Evolutionary conservation across 768 basidiomycete species (phyloP).

Genomic region (Aureoboletus auriporus): DNA sequence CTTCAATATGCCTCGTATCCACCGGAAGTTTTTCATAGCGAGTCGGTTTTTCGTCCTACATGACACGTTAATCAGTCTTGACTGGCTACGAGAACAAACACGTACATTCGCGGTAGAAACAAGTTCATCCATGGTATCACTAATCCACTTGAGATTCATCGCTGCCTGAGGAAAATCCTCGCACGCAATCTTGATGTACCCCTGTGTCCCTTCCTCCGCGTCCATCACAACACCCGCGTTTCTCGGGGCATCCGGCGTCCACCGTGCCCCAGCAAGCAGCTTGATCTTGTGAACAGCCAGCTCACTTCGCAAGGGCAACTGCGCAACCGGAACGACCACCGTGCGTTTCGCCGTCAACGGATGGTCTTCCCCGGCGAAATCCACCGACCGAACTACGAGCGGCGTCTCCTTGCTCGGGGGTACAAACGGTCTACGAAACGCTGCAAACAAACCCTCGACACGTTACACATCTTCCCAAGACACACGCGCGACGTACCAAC

Average conservation of each 20-base stretch:
- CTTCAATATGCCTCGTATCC: slow-evolving; percentile 77
- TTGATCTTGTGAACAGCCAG: slow-evolving; percentile 79
- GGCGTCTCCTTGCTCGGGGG: slow-evolving; percentile 59
- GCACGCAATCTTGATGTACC: slow-evolving; percentile 87
- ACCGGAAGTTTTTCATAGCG: slow-evolving; percentile 64
- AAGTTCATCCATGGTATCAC: slow-evolving; percentile 77
- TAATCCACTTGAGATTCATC: slow-evolving; percentile 95
- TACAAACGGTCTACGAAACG: slow-evolving; percentile 75
- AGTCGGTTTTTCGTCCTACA: slow-evolving; percentile 33
- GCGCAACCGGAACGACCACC: slow-evolving; percentile 70
- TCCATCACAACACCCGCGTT: slow-evolving; percentile 55
- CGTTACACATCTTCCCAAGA: slow-evolving; percentile 1
- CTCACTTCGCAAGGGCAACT: slow-evolving; percentile 62
- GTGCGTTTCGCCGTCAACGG: slow-evolving; percentile 68
- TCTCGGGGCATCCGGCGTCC: slow-evolving; percentile 70
- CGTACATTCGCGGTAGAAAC: slow-evolving; percentile 83
- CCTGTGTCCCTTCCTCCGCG: slow-evolving; percentile 51
- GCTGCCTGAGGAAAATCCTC: slow-evolving; percentile 78
- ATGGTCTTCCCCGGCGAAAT: slow-evolving; percentile 75
- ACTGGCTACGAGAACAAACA: slow-evolving; percentile 14
- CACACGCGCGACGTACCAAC: slow-evolving; percentile 53
- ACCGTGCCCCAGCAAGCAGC: slow-evolving; percentile 84
- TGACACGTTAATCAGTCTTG: slow-evolving; percentile 12
- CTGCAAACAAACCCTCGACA: slow-evolving; percentile 35
- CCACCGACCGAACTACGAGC: slow-evolving; percentile 67